A percentile compares a stretch with the other conserved stretches of the same genome.
Evolutionary conservation across 768 basidiomycete species (phyloP).

Genomic region (Hydnum rufescens): DNA sequence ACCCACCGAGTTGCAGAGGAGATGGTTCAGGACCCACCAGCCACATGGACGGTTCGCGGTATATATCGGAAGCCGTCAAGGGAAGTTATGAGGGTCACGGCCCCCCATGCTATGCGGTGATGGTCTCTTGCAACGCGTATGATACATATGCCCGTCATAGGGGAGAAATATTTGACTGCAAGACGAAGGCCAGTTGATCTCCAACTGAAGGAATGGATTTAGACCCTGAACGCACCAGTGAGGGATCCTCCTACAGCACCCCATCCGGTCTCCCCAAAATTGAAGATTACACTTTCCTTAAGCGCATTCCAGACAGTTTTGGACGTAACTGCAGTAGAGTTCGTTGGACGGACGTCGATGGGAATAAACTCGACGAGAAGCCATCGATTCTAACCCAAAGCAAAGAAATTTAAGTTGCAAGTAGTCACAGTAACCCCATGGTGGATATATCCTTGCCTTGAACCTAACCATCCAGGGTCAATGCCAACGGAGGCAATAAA

Average conservation of each 20-base stretch:
- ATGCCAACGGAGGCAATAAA: too few relatives aligned
- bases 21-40: slow-evolving; percentile 30
- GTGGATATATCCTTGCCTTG: too few relatives aligned
- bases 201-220: background rate
- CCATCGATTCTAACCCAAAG: slow-evolving; percentile 56
- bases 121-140: slow-evolving; percentile 71
- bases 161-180: slow-evolving; percentile 76
- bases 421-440: too few relatives aligned
- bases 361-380: slow-evolving; percentile 67
- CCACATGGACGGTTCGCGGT: slow-evolving; percentile 62
- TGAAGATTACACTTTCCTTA: slow-evolving; percentile 42
- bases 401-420: too few relatives aligned
- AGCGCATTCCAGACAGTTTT: slow-evolving; percentile 50
- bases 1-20: background rate
- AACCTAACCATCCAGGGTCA: too few relatives aligned
- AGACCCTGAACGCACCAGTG: slow-evolving; percentile 45
- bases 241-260: slow-evolving; percentile 56
- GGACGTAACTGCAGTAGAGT: slow-evolving; percentile 16
- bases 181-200: background rate
- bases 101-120: slow-evolving; percentile 62
- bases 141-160: slow-evolving; percentile 64
- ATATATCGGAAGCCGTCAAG: slow-evolving; percentile 41
- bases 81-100: slow-evolving; percentile 43
- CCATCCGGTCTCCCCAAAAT: slow-evolving; percentile 80
- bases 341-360: slow-evolving; percentile 14